phyloP scores from a whole-genome alignment of 495 filamentous ascomycete species.

The Penicillium cinerascens region DNA sequence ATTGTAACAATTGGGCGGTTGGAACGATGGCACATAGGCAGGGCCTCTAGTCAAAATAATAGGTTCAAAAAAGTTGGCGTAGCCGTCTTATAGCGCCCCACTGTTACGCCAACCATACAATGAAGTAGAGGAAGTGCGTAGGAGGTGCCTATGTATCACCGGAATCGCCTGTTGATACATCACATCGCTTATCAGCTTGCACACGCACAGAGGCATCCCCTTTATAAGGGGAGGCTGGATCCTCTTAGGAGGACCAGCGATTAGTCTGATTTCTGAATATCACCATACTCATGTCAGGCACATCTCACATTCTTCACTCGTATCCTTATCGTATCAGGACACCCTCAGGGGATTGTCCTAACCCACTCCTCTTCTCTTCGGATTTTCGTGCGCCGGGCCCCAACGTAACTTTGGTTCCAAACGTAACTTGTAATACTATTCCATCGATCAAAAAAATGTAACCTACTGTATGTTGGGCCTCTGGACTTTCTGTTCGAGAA shows the following conservation, averaged over 20 bases:
- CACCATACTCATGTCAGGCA: conserved; percentile 8
- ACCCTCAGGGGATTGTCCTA: background rate
- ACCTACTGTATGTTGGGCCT: no score
- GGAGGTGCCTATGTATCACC: conserved; percentile 4
- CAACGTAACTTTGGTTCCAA: no score
- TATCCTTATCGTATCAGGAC: conserved; percentile 3
- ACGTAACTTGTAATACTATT: no score
- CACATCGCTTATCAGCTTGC: conserved; percentile 1
- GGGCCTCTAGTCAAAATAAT: no score
- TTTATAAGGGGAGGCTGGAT: conserved; percentile 2
- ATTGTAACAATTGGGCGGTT: no score
- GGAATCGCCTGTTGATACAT: conserved; percentile 4
- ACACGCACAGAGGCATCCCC: conserved; percentile 1
- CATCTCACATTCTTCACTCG: conserved; percentile 4
- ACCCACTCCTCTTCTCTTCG: no score
- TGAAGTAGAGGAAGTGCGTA: conserved; percentile 1
- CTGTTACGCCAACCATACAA: conserved; percentile 5
- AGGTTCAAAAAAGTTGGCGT: no score
- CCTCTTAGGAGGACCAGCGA: conserved; percentile 5
- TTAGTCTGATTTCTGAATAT: conserved; percentile 9
- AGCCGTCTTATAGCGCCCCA: no score
- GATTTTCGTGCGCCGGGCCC: no score
- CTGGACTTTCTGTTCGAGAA: no score
- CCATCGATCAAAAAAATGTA: no score
- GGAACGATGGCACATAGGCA: no score